phyloP scores from a whole-genome alignment of 179 eudicot genomes.

The Dionaea muscipula region DNA sequence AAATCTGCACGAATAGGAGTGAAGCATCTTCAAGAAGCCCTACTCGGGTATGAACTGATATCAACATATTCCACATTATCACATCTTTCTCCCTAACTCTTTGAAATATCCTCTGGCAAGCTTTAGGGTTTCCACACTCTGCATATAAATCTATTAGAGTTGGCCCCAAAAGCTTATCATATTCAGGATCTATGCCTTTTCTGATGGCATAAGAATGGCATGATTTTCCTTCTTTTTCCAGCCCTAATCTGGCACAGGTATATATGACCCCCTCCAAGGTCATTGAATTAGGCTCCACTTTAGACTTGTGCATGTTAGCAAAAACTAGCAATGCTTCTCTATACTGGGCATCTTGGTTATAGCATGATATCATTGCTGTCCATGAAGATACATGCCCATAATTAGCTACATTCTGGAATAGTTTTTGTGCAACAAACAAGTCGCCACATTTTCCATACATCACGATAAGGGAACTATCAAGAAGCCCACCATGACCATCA shows the following conservation, averaged over 20 bases:
- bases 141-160: slow-evolving; percentile 40
- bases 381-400: slow-evolving; percentile 23
- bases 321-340: slow-evolving; percentile 25
- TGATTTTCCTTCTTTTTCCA: slow-evolving; percentile 31
- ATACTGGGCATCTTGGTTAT: slow-evolving; percentile 27
- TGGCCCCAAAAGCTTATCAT: slow-evolving; percentile 30
- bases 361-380: slow-evolving; percentile 46
- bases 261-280: slow-evolving; percentile 29
- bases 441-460: slow-evolving; percentile 58
- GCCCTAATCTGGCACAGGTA: slow-evolving; percentile 35
- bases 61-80: slow-evolving; percentile 42
- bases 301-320: slow-evolving; percentile 22
- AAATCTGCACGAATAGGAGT: slow-evolving; percentile 28
- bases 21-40: slow-evolving; percentile 29
- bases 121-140: slow-evolving; percentile 26
- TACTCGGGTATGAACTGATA: slow-evolving; percentile 29
- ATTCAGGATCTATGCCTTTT: slow-evolving; percentile 20
- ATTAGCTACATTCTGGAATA: slow-evolving; percentile 19
- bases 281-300: slow-evolving; percentile 31
- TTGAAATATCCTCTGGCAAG: slow-evolving; percentile 25
- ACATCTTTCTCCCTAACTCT: slow-evolving; percentile 18
- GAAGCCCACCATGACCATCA: slow-evolving; percentile 16
- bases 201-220: slow-evolving; percentile 33
- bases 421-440: slow-evolving; percentile 19
- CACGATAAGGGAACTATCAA: slow-evolving; percentile 35